Base-by-base conservation (phyloP, 176 grass and related monocot species). In the Ensete ventricosum region DNA sequence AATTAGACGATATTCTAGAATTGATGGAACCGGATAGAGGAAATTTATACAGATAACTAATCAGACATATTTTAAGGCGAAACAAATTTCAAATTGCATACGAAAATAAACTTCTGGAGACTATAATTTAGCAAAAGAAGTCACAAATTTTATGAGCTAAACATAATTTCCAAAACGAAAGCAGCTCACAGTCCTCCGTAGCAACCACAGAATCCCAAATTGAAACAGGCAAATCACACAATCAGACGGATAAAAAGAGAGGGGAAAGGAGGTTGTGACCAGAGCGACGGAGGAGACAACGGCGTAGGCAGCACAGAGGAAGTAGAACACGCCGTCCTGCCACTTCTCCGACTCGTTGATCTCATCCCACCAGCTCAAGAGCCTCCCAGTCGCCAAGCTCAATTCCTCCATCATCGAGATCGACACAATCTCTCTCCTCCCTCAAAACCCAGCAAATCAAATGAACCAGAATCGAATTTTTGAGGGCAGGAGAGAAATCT, bases 311-410 rank as follows among this genome's bases (percentile, higher is more conserved):
- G 82, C 80, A 69, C 79, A 77, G 55, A 96, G 92, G 53, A 87
- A 96, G 82, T 83, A 96, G 81, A 96, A 91, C 81, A 82, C 79
- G 0, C 76, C 82, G 71, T 96, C 86, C 88, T 96, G 84, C 92
- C 86, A 96, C 54, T 74, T 67, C 81, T 26, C 64, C 76, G 88
- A 91, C 51, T 76, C 84, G 62, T 91, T 96, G 67, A 96, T 72
- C 51, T 91, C 82, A 27, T 76, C 76, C 92, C 92, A 96, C 92
- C 88, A 96, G 9, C 85, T 77, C 77, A 81, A 55, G 17, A 96
- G 16, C 43, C 68, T 75, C 49, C 43, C 68, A 2, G 52, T 24
- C 14, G 53, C 52, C 3, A 71, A 60, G 55, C 58, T 76, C 50
- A 51, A 64, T 60, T 25, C 34, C 21, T 16, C 55, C 55, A n/a